These are phyloP conservation scores for Anethum foeniculum DNA, from an alignment of 140 eudicot genomes.

Conservation along the genomic window DNA sequence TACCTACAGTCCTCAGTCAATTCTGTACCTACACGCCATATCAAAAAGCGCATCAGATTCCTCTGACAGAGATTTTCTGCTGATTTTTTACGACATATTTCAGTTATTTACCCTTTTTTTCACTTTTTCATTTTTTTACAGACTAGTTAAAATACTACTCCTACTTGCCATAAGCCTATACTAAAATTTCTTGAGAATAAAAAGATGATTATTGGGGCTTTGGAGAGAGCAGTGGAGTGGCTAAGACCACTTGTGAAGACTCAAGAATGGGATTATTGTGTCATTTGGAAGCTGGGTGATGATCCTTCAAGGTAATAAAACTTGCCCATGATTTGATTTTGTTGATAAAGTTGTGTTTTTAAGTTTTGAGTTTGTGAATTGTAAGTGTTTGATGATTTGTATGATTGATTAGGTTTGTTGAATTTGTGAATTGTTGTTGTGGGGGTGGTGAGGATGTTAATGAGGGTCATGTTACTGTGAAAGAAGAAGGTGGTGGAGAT, in stretches of 20 bases:
- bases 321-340: not conserved
- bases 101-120: constrained; percentile 7
- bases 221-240: constrained; percentile 21
- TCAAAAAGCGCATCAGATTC: constrained; percentile 14
- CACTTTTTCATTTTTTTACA: not conserved
- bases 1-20: constrained; percentile 13
- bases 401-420: constrained; percentile 42
- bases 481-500: constrained; percentile 31
- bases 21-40: not conserved
- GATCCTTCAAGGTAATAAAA: constrained; percentile 47
- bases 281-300: constrained; percentile 54
- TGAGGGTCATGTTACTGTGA: constrained; percentile 11
- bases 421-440: constrained; percentile 77
- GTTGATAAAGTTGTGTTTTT: not conserved
- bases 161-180: not conserved
- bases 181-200: not conserved
- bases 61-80: constrained; percentile 17
- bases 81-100: constrained; percentile 2
- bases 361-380: not conserved
- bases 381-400: not conserved
- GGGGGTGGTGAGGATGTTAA: constrained; percentile 33
- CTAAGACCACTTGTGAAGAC: constrained; percentile 40
- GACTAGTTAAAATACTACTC: not conserved
- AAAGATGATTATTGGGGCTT: not conserved
- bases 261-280: constrained; percentile 59